Base-by-base conservation (phyloP, 805 yeast species). In the Wickerhamiella azymoides region DNA sequence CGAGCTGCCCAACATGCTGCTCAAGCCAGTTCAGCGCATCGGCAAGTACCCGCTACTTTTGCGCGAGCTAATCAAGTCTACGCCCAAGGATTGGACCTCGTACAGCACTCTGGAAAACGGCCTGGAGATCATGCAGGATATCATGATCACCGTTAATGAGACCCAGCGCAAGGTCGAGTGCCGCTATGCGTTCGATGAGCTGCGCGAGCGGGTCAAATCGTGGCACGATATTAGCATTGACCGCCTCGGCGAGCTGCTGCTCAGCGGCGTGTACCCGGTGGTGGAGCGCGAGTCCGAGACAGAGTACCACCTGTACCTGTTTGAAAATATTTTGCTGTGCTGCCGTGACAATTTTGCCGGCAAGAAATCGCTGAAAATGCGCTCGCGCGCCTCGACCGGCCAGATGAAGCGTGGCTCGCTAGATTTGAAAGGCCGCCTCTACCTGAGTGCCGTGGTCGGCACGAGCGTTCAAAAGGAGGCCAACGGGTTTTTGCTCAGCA, bases 11-110 rank as follows among this genome's bases (percentile, higher is more conserved):
- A 79, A 89, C 43, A 84, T 84, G 62, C 70, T 92, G 36, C 76
- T 92, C 54, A 92, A 89, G 61, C 99, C 99, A 0, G 84, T 92
- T 33, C 99, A 92, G 67, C 74, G 99, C 52, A 71, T 92, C n/a
- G 84, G 96, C 70, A 84, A 88, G 61, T 92, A 92, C 62, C 98
- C 97, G 1, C 65, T 92, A 43, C 68, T 92, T 41, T 64, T 92
- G 36, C 54, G 56, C 55, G 92, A 84, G 58, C 68, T 92, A 45
- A 61, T 84, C 43, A 85, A 84, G 59, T 60, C 69, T 42, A 74
- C 85, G 10, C 80, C 77, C 32, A 59, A 61, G 11, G 59, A 63
- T 14, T 68, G 72, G 67, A 72, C 75, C 8, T 67, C 67, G 49
- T 77, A 75, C 55, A 74, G 71, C 49, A 97, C 89, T 60, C 67